A percentile compares a stretch with the other conserved stretches of the same genome.
Evolutionary conservation across 352 stramenopile genomes (phyloP).

Genomic region (Phytophthora capsici): DNA sequence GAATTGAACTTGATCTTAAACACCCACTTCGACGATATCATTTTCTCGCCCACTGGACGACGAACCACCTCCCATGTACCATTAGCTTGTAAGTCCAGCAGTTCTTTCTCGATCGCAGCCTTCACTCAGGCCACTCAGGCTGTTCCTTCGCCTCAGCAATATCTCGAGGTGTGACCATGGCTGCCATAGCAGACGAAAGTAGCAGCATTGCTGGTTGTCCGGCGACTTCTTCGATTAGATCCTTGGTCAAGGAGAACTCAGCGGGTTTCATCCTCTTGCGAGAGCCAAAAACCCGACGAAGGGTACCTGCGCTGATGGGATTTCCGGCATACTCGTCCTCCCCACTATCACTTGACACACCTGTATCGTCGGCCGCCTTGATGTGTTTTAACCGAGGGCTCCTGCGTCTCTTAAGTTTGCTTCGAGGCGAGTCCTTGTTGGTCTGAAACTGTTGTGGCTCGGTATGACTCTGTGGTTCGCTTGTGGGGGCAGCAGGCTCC

Average conservation of each 20-base stretch:
- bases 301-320: constrained; percentile 2
- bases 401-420: too few relatives aligned
- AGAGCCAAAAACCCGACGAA: constrained; percentile 12
- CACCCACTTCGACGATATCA: constrained; percentile 12
- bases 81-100: constrained; percentile 2
- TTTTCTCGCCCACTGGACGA: background rate
- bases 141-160: constrained; percentile 3
- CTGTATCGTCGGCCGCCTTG: too few relatives aligned
- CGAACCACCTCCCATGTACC: constrained; percentile 5
- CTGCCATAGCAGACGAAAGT: background rate
- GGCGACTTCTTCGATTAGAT: constrained; percentile 1
- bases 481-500: too few relatives aligned
- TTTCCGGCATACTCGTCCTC: constrained; percentile 6
- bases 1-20: constrained; percentile 9
- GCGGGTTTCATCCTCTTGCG: background rate
- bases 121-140: constrained; percentile 15
- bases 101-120: constrained; percentile 2
- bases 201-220: background rate
- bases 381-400: too few relatives aligned
- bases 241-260: background rate
- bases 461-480: too few relatives aligned
- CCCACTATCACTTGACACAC: background rate
- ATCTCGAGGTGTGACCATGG: constrained; percentile 4
- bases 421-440: too few relatives aligned
- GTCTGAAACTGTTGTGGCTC: too few relatives aligned